Evolutionary conservation across 371 early-diverging fungal genomes (phyloP).

Genomic region (Blakeslea trispora): DNA sequence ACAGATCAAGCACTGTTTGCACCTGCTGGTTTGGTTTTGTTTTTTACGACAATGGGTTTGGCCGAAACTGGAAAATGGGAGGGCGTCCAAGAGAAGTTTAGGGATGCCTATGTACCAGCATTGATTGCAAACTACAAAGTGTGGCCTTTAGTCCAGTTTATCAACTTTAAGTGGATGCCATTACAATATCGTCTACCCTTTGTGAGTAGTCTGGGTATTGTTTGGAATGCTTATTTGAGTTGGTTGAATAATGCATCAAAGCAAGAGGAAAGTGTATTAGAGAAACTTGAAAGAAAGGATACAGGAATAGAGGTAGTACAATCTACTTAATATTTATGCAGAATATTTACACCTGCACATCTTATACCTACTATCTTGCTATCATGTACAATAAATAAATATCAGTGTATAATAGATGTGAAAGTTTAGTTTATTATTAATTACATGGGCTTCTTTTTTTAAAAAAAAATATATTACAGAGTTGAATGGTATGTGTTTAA

Average conservation of each 20-base stretch:
- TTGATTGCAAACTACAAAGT: slow-evolving; percentile 77
- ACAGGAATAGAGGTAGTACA: slow-evolving; percentile 18
- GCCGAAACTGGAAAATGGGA: slow-evolving; percentile 57
- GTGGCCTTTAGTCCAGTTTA: slow-evolving; percentile 79
- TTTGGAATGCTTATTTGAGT: slow-evolving; percentile 82
- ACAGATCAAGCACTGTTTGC: slow-evolving; percentile 77
- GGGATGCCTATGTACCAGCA: slow-evolving; percentile 59
- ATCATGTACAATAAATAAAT: too few species aligned
- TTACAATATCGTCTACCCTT: slow-evolving; percentile 74
- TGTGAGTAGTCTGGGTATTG: slow-evolving; percentile 72
- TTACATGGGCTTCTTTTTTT: background rate
- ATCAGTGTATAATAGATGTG: too few species aligned
- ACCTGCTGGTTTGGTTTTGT: slow-evolving; percentile 67
- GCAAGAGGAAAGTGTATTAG: slow-evolving; percentile 31
- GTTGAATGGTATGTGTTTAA: background rate
- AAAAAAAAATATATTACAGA: background rate
- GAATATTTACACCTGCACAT: too few species aligned
- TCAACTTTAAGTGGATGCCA: slow-evolving; percentile 82
- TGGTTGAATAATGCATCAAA: slow-evolving; percentile 61
- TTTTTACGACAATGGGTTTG: slow-evolving; percentile 70
- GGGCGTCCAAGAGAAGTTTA: slow-evolving; percentile 64
- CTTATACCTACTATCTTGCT: too few species aligned
- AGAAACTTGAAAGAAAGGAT: slow-evolving; percentile 20
- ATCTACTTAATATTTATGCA: slow-evolving; percentile 4
- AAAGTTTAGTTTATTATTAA: background rate